Percentiles rank a stretch among this genome's conserved stretches.
Conservation (phyloP, 768 basidiomycete genomes). For the Cubamyces lactineus region DNA sequence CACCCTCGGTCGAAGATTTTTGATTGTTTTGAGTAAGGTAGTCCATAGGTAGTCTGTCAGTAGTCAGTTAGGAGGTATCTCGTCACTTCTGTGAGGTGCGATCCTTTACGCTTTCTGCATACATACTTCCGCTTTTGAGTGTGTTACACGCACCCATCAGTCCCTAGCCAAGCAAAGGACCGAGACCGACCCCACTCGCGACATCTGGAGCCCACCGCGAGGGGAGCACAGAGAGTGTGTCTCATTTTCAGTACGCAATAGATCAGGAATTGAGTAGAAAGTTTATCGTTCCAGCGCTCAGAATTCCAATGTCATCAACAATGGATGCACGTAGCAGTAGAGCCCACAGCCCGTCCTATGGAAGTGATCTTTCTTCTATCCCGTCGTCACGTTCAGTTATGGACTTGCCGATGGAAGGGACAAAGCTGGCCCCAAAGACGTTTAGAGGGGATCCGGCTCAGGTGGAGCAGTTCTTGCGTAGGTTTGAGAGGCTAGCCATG, state of each 20-base stretch:
- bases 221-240: constrained; percentile 8
- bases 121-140: no score
- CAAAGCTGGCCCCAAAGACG: constrained; percentile 24
- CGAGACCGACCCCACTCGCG: not conserved
- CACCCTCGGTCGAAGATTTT: no score
- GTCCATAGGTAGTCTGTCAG: no score
- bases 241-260: not conserved
- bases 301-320: not conserved
- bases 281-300: not conserved
- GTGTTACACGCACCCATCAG: no score
- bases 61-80: no score
- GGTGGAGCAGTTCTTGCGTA: constrained; percentile 21
- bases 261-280: not conserved
- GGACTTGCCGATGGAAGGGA: constrained; percentile 24
- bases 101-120: no score
- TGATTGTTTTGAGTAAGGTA: no score
- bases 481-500: constrained; percentile 21
- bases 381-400: not conserved
- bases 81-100: no score
- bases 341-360: not conserved
- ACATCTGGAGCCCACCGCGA: constrained; percentile 26
- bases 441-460: constrained; percentile 28
- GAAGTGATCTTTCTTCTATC: not conserved
- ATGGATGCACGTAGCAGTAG: not conserved
- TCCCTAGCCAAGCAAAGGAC: no score